These are phyloP conservation scores for Cardamine occulta DNA, from an alignment of 345 rosid species.

Conservation along the genomic window DNA sequence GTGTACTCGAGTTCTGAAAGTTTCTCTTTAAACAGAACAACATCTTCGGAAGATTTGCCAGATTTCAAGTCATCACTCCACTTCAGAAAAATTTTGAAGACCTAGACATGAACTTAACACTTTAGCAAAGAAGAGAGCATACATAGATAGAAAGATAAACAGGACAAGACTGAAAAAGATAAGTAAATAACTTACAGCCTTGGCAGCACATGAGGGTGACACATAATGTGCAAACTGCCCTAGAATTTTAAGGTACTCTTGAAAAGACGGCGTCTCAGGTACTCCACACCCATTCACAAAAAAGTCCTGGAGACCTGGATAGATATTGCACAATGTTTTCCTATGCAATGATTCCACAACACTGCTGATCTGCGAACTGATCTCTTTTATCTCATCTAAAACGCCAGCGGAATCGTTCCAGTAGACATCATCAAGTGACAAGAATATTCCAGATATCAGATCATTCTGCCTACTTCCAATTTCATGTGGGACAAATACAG, in stretches of 20 bases:
- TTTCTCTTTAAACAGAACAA: constrained; percentile 59
- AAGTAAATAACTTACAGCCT: constrained; percentile 60
- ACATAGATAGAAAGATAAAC: neutral
- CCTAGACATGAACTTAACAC: constrained; percentile 54
- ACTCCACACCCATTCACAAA: constrained; percentile 80
- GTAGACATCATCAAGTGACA: constrained; percentile 66
- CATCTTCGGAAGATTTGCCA: constrained; percentile 64
- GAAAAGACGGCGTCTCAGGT: constrained; percentile 66
- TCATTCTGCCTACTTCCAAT: constrained; percentile 54
- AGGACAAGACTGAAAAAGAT: neutral
- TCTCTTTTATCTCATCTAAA: constrained; percentile 56
- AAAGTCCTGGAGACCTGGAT: constrained; percentile 84
- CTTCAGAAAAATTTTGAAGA: constrained; percentile 71
- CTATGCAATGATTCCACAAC: constrained; percentile 46
- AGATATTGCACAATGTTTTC: constrained; percentile 68
- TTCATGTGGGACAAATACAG: constrained; percentile 72
- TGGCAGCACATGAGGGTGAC: constrained; percentile 76
- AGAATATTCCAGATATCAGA: constrained; percentile 62
- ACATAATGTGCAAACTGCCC: constrained; percentile 60
- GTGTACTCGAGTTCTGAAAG: constrained; percentile 62
- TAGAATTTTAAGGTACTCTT: constrained; percentile 64
- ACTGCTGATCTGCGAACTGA: constrained; percentile 43
- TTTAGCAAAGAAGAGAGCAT: constrained; percentile 26
- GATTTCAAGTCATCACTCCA: constrained; percentile 76
- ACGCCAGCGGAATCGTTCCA: constrained; percentile 85